Conservation (phyloP, 805 yeast species). For the Ogataea wickerhamii region DNA sequence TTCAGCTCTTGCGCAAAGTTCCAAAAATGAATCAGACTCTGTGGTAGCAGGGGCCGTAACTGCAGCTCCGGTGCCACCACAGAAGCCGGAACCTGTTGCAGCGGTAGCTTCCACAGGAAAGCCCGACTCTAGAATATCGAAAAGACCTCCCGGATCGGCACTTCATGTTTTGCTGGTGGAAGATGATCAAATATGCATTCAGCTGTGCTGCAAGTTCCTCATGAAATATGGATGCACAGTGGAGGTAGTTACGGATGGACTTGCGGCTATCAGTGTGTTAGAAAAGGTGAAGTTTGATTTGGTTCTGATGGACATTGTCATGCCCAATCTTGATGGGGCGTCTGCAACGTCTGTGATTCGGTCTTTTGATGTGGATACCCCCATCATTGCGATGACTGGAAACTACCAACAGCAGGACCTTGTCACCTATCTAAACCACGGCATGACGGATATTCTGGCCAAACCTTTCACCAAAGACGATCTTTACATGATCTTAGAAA, state of each 20-base stretch:
- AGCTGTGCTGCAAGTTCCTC: constrained; percentile 76
- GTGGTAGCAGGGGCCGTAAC: constrained; percentile 7
- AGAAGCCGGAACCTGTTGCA: constrained; percentile 3
- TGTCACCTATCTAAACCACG: constrained; percentile 76
- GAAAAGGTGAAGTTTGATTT: constrained; percentile 70
- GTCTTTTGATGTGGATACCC: constrained; percentile 77
- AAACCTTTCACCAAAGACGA: constrained; percentile 92
- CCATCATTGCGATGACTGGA: constrained; percentile 93
- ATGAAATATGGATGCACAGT: constrained; percentile 89
- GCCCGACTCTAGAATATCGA: constrained; percentile 16
- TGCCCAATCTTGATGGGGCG: constrained; percentile 87
- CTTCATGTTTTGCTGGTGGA: constrained; percentile 75
- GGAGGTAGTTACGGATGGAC: constrained; percentile 88
- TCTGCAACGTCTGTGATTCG: constrained; percentile 89
- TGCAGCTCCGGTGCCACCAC: constrained; percentile 13
- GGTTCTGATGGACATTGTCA: constrained; percentile 82
- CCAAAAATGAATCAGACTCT: neutral
- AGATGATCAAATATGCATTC: constrained; percentile 79
- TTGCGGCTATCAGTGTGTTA: constrained; percentile 76
- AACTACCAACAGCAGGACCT: constrained; percentile 80
- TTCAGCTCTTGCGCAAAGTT: neutral
- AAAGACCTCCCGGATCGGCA: constrained; percentile 33
- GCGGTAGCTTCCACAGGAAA: constrained; percentile 13
- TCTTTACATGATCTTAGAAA: constrained; percentile 70
- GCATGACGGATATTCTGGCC: constrained; percentile 89